Evolutionary conservation across 2,329 filamentous ascomycete genomes (phyloP).

Genomic region (Fusarium subglutinans): DNA sequence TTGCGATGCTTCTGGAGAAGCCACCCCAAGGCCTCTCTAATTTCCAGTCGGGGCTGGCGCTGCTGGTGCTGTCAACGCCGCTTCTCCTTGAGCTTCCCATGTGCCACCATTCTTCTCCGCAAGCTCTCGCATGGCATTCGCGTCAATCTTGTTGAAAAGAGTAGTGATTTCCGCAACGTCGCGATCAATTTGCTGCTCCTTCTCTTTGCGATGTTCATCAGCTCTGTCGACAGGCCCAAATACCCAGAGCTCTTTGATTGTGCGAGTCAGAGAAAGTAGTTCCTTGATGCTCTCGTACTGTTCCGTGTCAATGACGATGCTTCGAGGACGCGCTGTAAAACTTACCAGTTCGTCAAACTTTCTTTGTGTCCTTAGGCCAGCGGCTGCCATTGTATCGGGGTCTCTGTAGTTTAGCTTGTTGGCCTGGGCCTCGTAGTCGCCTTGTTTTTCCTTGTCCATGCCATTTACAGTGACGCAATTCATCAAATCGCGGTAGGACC

Average conservation of each 20-base stretch:
- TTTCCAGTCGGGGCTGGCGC: slow-evolving; percentile 1
- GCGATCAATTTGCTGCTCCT: slow-evolving; percentile 49
- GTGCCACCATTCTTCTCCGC: slow-evolving; percentile 49
- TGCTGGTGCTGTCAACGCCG: neutral
- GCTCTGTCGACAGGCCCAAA: slow-evolving; percentile 53
- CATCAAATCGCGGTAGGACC: slow-evolving; percentile 55
- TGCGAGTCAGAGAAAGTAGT: slow-evolving; percentile 54
- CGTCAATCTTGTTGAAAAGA: slow-evolving; percentile 50
- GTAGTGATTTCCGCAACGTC: slow-evolving; percentile 49
- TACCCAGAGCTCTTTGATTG: slow-evolving; percentile 58
- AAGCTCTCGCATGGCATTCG: slow-evolving; percentile 45
- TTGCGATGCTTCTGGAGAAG: neutral
- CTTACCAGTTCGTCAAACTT: slow-evolving; percentile 56
- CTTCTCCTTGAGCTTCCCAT: slow-evolving; percentile 46
- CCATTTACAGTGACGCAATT: slow-evolving; percentile 55
- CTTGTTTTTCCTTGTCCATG: slow-evolving; percentile 50
- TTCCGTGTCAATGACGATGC: neutral
- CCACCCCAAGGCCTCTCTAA: neutral
- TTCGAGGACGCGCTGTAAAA: neutral
- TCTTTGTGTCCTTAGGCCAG: slow-evolving; percentile 56
- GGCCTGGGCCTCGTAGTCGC: slow-evolving; percentile 50
- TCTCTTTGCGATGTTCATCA: slow-evolving; percentile 48
- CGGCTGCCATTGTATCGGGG: slow-evolving; percentile 54
- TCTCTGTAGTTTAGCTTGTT: slow-evolving; percentile 52
- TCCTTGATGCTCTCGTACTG: slow-evolving; percentile 57